Evolutionary conservation across 257 asterid genomes (phyloP), one percentile per base, ranked within the genome.

Genomic region (Coffea canephora): DNA sequence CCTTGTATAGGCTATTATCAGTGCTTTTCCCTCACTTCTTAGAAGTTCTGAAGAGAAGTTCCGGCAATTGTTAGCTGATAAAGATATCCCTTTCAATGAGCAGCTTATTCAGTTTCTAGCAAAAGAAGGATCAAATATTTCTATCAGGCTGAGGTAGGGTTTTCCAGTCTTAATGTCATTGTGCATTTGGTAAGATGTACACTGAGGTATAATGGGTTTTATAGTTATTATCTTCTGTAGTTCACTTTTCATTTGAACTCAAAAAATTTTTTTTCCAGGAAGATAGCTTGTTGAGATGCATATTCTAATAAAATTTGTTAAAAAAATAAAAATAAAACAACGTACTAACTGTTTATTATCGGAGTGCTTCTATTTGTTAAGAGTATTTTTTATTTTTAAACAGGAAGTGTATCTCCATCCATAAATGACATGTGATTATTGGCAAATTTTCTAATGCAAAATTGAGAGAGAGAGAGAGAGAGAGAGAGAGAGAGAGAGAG

Each of bases 21-120:
- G 91, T 82, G 90, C 88, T 76, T 89, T 88, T 79, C 98, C 98
- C 70, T 83, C 90, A 65, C 96, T 92, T 76, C 88, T 94, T 80
- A 86, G 89, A 86, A 97, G 97, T 75, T 86, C 84, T 75, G 94
- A 91, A 88, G 83, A 82, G 84, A 80, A 80, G 88, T 87, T 92
- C 83, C 84, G 77, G 83, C 81, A 46, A 67, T 88, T 92, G 85
- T 72, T 94, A 86, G 84, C 75, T 78, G 84, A 85, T 77, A 80
- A 84, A 82, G 78, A 82, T 78, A 90, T 91, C 85, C 94, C 92
- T 78, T 89, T 91, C 73, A 82, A 86, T 73, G 95, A 90, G 66
- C 94, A 91, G 78, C 86, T 94, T 80, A 77, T 94, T 85, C 92
- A 83, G 78, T 74, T 92, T 75, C 86, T 94, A 66, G 93, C 93